phyloP scores from a whole-genome alignment of 2,329 filamentous ascomycete genomes.

The Sporothrix euskadiensis region DNA sequence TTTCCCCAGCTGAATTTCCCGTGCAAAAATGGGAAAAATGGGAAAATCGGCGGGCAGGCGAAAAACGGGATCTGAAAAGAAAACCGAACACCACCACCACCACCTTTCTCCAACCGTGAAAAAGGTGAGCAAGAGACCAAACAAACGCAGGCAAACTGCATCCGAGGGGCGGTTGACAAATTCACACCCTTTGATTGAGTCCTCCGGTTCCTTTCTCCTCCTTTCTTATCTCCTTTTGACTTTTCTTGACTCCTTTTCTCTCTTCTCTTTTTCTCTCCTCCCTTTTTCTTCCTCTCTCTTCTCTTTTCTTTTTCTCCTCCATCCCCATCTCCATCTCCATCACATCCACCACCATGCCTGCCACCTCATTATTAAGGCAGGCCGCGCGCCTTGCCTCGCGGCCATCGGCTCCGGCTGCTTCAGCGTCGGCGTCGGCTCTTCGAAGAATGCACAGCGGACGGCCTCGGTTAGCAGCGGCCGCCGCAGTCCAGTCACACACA shows the following conservation, averaged over 20 bases:
- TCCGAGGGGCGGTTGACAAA: constrained; percentile 23
- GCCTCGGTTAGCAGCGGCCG: constrained; percentile 37
- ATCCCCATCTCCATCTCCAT: constrained; percentile 3
- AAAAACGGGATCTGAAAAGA: not conserved
- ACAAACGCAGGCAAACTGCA: constrained; percentile 9
- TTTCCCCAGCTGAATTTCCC: constrained; percentile 15
- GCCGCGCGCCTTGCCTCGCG: constrained; percentile 61
- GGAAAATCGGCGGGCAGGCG: constrained; percentile 1
- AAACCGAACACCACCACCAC: not conserved
- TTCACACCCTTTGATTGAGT: constrained; percentile 7
- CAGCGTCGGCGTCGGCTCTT: constrained; percentile 40
- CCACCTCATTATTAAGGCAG: constrained; percentile 54
- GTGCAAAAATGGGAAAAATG: constrained; percentile 5
- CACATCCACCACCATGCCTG: constrained; percentile 26
- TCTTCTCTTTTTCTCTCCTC: not conserved
- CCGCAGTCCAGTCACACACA: constrained; percentile 28
- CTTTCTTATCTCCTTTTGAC: not conserved
- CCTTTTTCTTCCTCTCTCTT: not conserved
- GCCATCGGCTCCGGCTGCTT: constrained; percentile 33
- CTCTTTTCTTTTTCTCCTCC: not conserved
- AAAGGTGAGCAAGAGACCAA: constrained; percentile 13
- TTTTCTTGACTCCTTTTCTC: constrained; percentile 4
- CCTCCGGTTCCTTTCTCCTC: not conserved
- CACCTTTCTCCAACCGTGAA: not conserved
- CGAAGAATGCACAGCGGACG: constrained; percentile 39